Conservation (phyloP, 192 early-diverging fungal genomes). For the Obelidium mucronatum region DNA sequence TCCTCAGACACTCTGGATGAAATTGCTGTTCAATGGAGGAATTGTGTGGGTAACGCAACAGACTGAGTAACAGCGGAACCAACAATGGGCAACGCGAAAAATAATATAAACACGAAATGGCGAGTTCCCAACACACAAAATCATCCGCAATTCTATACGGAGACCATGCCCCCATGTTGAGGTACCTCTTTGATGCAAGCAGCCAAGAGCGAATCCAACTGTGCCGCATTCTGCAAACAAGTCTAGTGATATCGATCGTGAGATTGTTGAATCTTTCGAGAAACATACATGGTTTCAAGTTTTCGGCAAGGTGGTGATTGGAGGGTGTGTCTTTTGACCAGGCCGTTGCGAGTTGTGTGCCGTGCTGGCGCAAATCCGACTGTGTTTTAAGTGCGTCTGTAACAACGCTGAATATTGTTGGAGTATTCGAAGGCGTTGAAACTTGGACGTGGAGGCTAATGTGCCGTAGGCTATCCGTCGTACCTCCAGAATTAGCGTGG, state of each 20-base stretch:
- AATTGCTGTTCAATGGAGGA: neutral
- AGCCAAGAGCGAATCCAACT: neutral
- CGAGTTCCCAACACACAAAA: conserved; percentile 1
- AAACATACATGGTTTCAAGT: neutral
- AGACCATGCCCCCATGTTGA: neutral
- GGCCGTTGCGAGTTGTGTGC: neutral
- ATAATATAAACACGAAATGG: conserved; percentile 17
- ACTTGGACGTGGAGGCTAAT: conserved; percentile 4
- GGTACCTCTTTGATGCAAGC: conserved; percentile 12
- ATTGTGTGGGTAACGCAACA: neutral
- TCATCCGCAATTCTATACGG: neutral
- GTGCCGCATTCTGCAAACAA: conserved; percentile 11
- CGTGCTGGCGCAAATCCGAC: neutral
- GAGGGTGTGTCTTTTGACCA: neutral
- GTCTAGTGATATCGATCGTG: conserved; percentile 2
- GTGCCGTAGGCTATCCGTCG: conserved; percentile 5
- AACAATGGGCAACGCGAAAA: neutral
- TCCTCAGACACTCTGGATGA: conserved; percentile 10
- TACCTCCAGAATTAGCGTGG: conserved; percentile 13
- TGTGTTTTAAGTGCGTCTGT: conserved; percentile 11
- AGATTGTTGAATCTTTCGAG: conserved; percentile 13
- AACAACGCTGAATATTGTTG: neutral
- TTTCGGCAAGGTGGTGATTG: neutral
- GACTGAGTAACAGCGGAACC: conserved; percentile 16
- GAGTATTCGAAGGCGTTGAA: neutral